Evolutionary conservation across 257 asterid species (phyloP), one percentile per base, ranked within the genome.

Genomic region (Prunella vulgaris): DNA sequence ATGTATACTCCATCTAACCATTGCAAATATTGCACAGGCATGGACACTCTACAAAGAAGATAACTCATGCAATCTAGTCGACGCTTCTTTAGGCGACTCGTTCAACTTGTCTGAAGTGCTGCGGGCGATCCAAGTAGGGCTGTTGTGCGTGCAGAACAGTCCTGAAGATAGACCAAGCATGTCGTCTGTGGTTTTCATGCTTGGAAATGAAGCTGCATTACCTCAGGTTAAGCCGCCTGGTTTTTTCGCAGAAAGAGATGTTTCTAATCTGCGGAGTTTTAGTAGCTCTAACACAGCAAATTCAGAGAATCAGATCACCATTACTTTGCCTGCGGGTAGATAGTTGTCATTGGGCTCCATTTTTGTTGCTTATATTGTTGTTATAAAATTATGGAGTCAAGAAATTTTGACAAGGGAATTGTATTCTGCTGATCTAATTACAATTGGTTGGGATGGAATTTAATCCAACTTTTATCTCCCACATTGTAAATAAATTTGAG

Each of bases 81-180:
- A 58, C 24, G 38, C 42, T 1, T 58, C 20, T 7, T 24, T 24
- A 24, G 61, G 33, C 0, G 18, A 64, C 58, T 64, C 42, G 10
- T 13, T 64, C 53, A 10, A 46, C 46, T 3, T 25, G 3, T 25
- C 57, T 42, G 60, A 65, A 65, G 60, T 48, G 10, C 22, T 46
- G 21, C 60, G 70, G 0, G 30, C 60, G 3, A 48, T 65, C 17
- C 60, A 65, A 1, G 60, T 65, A 7, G 60, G 60, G 44, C 28
- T 65, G 27, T 48, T 65, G 40, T 46, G 70, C 10, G 28, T 65
- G n/a, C 70, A 65, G 15, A 48, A n/a, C 51, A 27, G 28, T 1
- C 70, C 46, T n/a, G 28, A 65, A 46, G 70, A 46, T 65, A 65
- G 70, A 56, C 70, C 70, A 17, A 65, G 17, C 18, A 46, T 65